Evolutionary conservation across 2,329 filamentous ascomycete genomes (phyloP), one percentile per base, ranked within the genome.

Genomic region (Colletotrichum orbiculare): DNA sequence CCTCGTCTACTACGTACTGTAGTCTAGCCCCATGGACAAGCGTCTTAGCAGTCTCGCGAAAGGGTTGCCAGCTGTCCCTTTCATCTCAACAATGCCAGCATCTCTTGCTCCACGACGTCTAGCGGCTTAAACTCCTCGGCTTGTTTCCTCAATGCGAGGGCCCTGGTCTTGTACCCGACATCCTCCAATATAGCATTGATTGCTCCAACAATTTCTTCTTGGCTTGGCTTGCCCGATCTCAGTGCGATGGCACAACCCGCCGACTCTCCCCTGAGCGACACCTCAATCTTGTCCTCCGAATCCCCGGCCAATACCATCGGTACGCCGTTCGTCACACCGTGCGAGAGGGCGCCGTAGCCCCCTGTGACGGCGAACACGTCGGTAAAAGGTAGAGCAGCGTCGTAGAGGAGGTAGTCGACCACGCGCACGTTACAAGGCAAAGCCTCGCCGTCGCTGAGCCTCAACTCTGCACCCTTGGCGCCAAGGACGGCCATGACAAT

Each of bases 351-450:
- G 7, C 82, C 82, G 61, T 82, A 85, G 4, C 82, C 82, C 7
- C 77, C 82, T 54, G 84, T 85, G 25, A 76, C 76, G n/a, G 85
- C 74, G 38, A 84, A 82, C 34, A 82, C 75, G 41, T 78, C 81
- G 39, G 74, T 74, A 70, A 82, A 62, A 4, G 78, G 77, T 2
- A 85, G 73, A 1, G 84, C 61, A 0, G 75, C 71, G 63, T 85
- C 79, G 69, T 84, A 85, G 4, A 81, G 75, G 5, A 85, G 69
- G 67, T 81, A 84, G 69, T 83, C 80, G 35, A 79, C 71, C 3
- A 82, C 75, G 11, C 77, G 74, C 1, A 75, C 74, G 67, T 85
- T 85, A 1, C 64, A 37, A 3, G 71, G 66, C 1, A 75, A 70
- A 12, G 38, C 59, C 58, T 46, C 33, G 12, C 46, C 4, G 38